Evolutionary conservation across 345 rosid species (phyloP).

Genomic region (Nephelium lappaceum): DNA sequence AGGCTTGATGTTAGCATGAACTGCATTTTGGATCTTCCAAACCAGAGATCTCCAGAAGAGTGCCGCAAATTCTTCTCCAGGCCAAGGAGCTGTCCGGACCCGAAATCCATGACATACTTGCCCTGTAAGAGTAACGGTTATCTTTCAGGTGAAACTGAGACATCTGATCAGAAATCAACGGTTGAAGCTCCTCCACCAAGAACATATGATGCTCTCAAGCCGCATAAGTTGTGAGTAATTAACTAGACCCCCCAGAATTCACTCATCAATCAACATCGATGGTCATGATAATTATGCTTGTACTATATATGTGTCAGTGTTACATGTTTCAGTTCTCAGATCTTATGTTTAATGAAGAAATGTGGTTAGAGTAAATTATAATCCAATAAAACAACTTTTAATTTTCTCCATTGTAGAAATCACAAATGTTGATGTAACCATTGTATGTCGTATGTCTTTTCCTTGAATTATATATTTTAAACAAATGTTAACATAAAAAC

Average conservation of each 20-base stretch:
- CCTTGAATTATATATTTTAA: too few species aligned
- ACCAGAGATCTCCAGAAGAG: slow-evolving; percentile 34
- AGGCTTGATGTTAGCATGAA: slow-evolving; percentile 46
- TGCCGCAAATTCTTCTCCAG: slow-evolving; percentile 44
- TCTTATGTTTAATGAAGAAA: not conserved
- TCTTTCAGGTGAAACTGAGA: not conserved
- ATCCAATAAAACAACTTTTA: not conserved
- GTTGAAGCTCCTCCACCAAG: slow-evolving; percentile 24
- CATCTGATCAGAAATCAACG: not conserved
- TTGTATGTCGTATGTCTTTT: too few species aligned
- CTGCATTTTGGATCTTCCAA: slow-evolving; percentile 60
- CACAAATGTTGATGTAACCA: too few species aligned
- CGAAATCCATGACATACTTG: slow-evolving; percentile 25
- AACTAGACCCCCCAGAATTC: not conserved
- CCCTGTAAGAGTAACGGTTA: slow-evolving; percentile 36
- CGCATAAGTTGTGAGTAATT: slow-evolving; percentile 11
- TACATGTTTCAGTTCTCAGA: not conserved
- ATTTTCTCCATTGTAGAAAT: not conserved
- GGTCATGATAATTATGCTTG: not conserved
- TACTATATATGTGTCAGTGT: not conserved
- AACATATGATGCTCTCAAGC: slow-evolving; percentile 35
- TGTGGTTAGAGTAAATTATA: not conserved
- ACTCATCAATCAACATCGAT: not conserved
- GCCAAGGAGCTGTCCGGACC: slow-evolving; percentile 19
- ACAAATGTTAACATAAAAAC: too few species aligned